Evolutionary conservation across 495 filamentous ascomycete species (phyloP).

Genomic region (Pyrenula aspistea): DNA sequence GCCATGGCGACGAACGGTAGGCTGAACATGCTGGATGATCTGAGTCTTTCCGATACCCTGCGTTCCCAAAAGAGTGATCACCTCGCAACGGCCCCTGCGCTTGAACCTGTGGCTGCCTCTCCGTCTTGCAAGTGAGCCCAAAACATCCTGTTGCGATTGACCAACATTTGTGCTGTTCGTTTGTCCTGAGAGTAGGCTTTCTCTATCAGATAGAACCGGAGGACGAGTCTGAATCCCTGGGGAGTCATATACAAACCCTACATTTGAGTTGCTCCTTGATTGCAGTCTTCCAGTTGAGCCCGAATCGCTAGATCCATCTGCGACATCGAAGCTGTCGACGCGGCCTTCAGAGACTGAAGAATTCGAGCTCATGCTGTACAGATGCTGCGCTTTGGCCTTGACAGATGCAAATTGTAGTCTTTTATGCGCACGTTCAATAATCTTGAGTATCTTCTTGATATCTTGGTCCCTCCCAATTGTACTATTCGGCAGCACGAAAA

Average conservation of each 20-base stretch:
- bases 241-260: conserved; percentile 24
- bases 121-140: conserved; percentile 21
- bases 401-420: conserved; percentile 41
- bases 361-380: conserved; percentile 38
- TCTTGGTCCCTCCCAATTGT: conserved; percentile 72
- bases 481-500: conserved; percentile 67
- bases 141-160: conserved; percentile 19
- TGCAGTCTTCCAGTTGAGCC: conserved; percentile 34
- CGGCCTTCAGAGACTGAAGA: conserved; percentile 46
- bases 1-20: conserved; percentile 56
- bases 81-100: conserved; percentile 58
- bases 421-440: conserved; percentile 60
- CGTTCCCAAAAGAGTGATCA: conserved; percentile 63
- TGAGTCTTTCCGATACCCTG: conserved; percentile 77
- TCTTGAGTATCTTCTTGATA: conserved; percentile 49
- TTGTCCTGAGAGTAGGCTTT: conserved; percentile 16
- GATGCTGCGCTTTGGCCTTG: conserved; percentile 24
- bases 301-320: conserved; percentile 39
- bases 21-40: conserved; percentile 65
- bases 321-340: conserved; percentile 37
- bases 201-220: conserved; percentile 20
- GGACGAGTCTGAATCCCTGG: conserved; percentile 23
- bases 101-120: conserved; percentile 44
- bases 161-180: conserved; percentile 10
- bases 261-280: conserved; percentile 26